phyloP scores from a whole-genome alignment of 2,329 filamentous ascomycete genomes.

The Monosporascus ibericus region DNA sequence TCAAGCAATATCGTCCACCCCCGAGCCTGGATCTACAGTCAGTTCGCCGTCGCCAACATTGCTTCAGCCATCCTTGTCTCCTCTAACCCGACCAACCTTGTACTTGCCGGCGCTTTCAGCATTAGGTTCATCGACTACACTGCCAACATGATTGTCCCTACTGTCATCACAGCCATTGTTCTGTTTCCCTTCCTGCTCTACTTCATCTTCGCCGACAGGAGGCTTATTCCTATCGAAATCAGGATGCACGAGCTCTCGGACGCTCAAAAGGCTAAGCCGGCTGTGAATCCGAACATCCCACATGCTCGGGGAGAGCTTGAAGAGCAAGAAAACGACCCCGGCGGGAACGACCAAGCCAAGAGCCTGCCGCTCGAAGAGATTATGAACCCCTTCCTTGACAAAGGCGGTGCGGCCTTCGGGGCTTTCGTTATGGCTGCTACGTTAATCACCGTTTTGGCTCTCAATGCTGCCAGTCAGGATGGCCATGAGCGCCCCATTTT shows the following conservation, averaged over 20 bases:
- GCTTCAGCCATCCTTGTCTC: slow-evolving; percentile 71
- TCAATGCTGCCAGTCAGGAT: slow-evolving; percentile 55
- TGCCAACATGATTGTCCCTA: slow-evolving; percentile 71
- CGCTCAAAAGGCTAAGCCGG: slow-evolving; percentile 46
- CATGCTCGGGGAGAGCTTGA: slow-evolving; percentile 50
- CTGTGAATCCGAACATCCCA: slow-evolving; percentile 69
- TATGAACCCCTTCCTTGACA: slow-evolving; percentile 69
- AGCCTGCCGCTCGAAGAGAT: slow-evolving; percentile 63
- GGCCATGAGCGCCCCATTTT: slow-evolving; percentile 53
- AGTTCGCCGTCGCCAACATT: slow-evolving; percentile 68
- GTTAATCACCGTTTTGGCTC: slow-evolving; percentile 56
- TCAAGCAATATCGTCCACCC: slow-evolving; percentile 67
- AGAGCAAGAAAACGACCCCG: slow-evolving; percentile 39
- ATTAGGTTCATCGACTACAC: slow-evolving; percentile 70
- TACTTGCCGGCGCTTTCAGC: slow-evolving; percentile 64
- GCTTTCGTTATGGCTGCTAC: slow-evolving; percentile 61
- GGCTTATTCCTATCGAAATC: slow-evolving; percentile 59
- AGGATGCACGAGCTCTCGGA: slow-evolving; percentile 62
- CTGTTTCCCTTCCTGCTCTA: slow-evolving; percentile 66
- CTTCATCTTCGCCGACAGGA: slow-evolving; percentile 58
- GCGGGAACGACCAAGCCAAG: slow-evolving; percentile 45
- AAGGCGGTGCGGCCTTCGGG: slow-evolving; percentile 57
- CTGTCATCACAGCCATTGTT: slow-evolving; percentile 59
- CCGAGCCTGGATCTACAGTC: slow-evolving; percentile 65
- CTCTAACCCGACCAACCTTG: slow-evolving; percentile 71